These are phyloP conservation scores for Corymbia calophylla DNA, from an alignment of 441 rosid genomes.

Conservation along the genomic window DNA sequence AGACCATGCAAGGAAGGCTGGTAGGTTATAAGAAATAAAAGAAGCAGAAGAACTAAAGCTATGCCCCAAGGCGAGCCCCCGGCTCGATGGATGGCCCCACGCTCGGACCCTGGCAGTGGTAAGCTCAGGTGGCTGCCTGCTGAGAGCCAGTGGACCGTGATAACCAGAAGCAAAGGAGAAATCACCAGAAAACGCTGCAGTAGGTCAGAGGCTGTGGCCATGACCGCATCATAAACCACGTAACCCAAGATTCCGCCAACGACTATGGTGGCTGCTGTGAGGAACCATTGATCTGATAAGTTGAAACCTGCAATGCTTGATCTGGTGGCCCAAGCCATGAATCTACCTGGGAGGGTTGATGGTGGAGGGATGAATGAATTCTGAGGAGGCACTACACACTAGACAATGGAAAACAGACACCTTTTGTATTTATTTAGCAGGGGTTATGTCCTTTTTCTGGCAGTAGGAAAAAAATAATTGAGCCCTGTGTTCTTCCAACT, in stretches of 20 bases:
- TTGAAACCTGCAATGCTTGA: conserved; percentile 7
- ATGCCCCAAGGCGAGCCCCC: conserved; percentile 64
- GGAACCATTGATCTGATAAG: conserved; percentile 30
- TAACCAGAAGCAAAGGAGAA: conserved; percentile 40
- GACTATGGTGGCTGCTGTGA: conserved; percentile 16
- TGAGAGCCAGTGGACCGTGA: conserved; percentile 50
- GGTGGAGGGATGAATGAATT: background rate
- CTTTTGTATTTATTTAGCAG: background rate
- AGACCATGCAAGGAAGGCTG: conserved; percentile 35
- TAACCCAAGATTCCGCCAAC: conserved; percentile 30
- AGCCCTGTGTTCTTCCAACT: background rate
- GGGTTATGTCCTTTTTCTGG: background rate
- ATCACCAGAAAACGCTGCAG: conserved; percentile 34
- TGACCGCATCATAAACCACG: conserved; percentile 37
- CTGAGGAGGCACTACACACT: background rate
- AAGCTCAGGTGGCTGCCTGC: conserved; percentile 25
- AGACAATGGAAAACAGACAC: background rate
- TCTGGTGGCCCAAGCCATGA: conserved; percentile 14
- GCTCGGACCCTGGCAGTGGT: conserved; percentile 48
- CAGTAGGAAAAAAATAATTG: background rate
- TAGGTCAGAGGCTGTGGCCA: conserved; percentile 46
- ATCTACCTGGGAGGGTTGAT: background rate
- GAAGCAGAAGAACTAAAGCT: conserved; percentile 35
- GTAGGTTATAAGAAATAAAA: conserved; percentile 35
- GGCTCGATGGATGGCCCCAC: conserved; percentile 44